A percentile compares a stretch with the other conserved stretches of the same genome.
Conservation (phyloP, 2,329 filamentous ascomycete species). For the Meredithiella fracta region DNA sequence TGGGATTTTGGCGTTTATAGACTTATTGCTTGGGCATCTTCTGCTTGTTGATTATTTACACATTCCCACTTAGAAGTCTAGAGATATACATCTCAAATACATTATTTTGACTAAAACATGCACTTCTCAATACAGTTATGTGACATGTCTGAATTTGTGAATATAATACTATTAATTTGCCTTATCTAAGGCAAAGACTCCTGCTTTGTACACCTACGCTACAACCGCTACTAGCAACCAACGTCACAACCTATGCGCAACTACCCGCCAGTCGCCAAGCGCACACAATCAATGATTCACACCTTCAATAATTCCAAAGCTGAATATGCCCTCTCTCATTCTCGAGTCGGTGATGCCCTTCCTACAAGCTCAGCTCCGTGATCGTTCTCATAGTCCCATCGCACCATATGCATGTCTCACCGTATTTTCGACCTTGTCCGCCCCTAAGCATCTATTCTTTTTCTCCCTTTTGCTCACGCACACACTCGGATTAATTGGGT, state of each 20-base stretch:
- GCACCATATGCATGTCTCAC: background rate
- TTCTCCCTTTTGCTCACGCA: background rate
- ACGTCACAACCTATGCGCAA: too few relatives aligned
- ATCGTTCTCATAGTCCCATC: background rate
- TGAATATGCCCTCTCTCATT: background rate
- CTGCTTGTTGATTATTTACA: background rate
- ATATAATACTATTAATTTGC: too few relatives aligned
- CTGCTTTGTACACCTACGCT: too few relatives aligned
- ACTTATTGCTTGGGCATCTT: background rate
- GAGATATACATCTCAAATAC: background rate
- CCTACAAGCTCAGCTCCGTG: background rate
- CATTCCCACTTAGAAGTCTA: background rate
- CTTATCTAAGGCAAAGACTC: too few relatives aligned
- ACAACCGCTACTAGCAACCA: too few relatives aligned
- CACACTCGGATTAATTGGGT: background rate
- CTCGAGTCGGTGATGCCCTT: background rate
- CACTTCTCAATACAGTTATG: background rate
- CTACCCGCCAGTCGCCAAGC: too few relatives aligned
- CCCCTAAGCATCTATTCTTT: background rate
- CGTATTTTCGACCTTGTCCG: background rate
- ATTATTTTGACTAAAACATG: background rate
- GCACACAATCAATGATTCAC: too few relatives aligned
- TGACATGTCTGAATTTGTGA: background rate
- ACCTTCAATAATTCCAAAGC: background rate
- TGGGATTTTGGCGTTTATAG: slow-evolving; percentile 3